Evolutionary conservation across 1,284 basidiomycete species (phyloP).

Genomic region (Trichosporon ovoides): DNA sequence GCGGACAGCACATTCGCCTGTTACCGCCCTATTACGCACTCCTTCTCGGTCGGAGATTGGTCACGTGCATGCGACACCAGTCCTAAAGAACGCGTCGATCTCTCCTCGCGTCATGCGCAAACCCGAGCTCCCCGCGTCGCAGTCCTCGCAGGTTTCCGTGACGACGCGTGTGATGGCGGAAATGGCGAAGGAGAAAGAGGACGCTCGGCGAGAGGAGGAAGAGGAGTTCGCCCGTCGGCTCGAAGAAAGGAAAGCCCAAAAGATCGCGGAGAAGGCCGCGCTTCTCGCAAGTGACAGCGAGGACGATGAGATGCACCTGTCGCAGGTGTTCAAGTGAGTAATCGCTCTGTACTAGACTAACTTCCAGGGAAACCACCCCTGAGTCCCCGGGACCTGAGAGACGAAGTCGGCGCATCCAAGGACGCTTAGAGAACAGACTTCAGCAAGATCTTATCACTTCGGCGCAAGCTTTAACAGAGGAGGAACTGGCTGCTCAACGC

Average conservation of each 20-base stretch:
- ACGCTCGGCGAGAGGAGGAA: background rate
- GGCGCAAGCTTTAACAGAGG: background rate
- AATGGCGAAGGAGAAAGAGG: background rate
- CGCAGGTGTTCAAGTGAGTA: background rate
- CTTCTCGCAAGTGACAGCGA: background rate
- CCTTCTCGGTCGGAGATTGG: background rate
- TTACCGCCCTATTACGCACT: background rate
- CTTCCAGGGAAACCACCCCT: background rate
- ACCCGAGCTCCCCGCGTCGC: background rate
- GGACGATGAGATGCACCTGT: background rate
- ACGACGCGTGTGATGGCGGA: conserved; percentile 8
- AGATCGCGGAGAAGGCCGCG: background rate
- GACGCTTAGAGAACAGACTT: background rate
- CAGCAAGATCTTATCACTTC: background rate
- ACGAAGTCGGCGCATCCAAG: background rate
- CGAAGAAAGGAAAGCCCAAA: background rate
- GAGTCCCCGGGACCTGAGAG: background rate
- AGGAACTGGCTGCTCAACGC: background rate
- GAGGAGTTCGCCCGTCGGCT: background rate
- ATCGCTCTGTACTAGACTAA: background rate
- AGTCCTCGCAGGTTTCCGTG: background rate
- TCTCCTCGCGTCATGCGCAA: background rate
- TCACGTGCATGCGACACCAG: background rate
- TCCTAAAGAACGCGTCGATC: background rate
- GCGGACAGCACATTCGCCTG: background rate